Conservation (phyloP, 139 green algal species). For the Chlamydomonas sphaeroides region DNA sequence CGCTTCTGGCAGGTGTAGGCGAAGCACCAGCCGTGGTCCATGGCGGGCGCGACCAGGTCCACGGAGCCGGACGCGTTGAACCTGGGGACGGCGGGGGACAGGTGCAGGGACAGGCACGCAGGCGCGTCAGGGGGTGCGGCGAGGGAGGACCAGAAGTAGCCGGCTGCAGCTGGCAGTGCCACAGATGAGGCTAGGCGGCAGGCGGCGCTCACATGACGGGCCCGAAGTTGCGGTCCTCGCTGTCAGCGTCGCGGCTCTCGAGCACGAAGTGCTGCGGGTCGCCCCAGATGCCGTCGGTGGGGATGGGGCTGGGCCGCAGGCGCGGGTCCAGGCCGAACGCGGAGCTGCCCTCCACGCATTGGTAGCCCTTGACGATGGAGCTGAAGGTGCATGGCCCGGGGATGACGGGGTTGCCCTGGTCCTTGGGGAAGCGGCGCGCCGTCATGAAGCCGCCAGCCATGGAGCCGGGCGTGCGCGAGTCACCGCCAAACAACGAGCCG, state of each 20-base stretch:
- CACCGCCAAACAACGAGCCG: constrained; percentile 26
- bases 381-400: constrained; percentile 53
- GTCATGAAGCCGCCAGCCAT: not conserved
- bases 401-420: constrained; percentile 50
- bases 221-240: constrained; percentile 66
- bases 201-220: too few species aligned
- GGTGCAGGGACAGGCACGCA: too few species aligned
- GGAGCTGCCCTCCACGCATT: constrained; percentile 24
- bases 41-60: constrained; percentile 44
- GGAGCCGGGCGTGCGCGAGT: not conserved
- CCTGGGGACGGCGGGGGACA: too few species aligned
- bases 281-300: constrained; percentile 49
- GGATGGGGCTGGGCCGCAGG: constrained; percentile 45
- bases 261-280: constrained; percentile 67
- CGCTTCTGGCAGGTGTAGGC: constrained; percentile 56
- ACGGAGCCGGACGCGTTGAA: constrained; percentile 44
- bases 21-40: constrained; percentile 79
- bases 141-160: too few species aligned
- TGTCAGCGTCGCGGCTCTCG: constrained; percentile 63
- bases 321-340: constrained; percentile 32
- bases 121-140: constrained; percentile 15
- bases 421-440: constrained; percentile 15
- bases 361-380: constrained; percentile 38
- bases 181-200: too few species aligned
- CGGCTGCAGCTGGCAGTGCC: too few species aligned